These are phyloP conservation scores for Davidsoniella australis DNA, from an alignment of 2,329 filamentous ascomycete genomes.

Conservation along the genomic window DNA sequence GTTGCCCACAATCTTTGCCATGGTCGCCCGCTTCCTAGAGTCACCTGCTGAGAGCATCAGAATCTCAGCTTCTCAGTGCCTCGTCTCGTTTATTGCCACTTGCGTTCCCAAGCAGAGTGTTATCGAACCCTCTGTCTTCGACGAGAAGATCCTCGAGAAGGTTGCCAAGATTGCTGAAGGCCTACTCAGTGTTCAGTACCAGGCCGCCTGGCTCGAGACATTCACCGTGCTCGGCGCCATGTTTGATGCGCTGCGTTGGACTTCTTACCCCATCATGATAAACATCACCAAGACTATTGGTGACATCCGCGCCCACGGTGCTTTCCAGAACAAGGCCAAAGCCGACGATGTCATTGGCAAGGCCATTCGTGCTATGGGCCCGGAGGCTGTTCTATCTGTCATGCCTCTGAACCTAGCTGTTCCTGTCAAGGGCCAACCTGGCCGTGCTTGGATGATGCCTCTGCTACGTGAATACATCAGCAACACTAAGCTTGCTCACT, in stretches of 20 bases:
- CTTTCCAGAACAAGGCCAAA: slow-evolving; percentile 86
- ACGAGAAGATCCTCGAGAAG: slow-evolving; percentile 78
- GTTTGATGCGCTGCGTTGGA: slow-evolving; percentile 77
- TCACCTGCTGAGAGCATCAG: slow-evolving; percentile 86
- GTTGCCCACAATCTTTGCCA: slow-evolving; percentile 65
- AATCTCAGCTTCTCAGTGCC: slow-evolving; percentile 82
- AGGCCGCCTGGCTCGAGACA: slow-evolving; percentile 85
- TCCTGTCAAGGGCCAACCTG: slow-evolving; percentile 59
- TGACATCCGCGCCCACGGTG: slow-evolving; percentile 71
- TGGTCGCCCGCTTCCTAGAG: slow-evolving; percentile 66
- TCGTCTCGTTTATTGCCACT: slow-evolving; percentile 83
- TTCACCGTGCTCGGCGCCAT: slow-evolving; percentile 78
- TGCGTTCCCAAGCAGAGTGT: slow-evolving; percentile 73
- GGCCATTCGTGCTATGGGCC: slow-evolving; percentile 79
- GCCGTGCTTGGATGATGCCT: slow-evolving; percentile 87
- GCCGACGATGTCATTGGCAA: slow-evolving; percentile 80
- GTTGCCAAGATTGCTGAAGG: slow-evolving; percentile 56
- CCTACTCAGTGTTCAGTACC: slow-evolving; percentile 76
- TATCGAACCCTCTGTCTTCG: slow-evolving; percentile 75
- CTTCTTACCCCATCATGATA: slow-evolving; percentile 59
- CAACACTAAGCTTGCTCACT: slow-evolving; percentile 76
- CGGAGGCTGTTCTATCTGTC: slow-evolving; percentile 63
- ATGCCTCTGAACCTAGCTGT: slow-evolving; percentile 74
- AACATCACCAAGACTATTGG: slow-evolving; percentile 65
- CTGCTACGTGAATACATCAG: slow-evolving; percentile 76